A percentile compares a stretch with the other conserved stretches of the same genome.
Conservation (phyloP, 2,329 filamentous ascomycete genomes). For the Arachnomyces sp. region DNA sequence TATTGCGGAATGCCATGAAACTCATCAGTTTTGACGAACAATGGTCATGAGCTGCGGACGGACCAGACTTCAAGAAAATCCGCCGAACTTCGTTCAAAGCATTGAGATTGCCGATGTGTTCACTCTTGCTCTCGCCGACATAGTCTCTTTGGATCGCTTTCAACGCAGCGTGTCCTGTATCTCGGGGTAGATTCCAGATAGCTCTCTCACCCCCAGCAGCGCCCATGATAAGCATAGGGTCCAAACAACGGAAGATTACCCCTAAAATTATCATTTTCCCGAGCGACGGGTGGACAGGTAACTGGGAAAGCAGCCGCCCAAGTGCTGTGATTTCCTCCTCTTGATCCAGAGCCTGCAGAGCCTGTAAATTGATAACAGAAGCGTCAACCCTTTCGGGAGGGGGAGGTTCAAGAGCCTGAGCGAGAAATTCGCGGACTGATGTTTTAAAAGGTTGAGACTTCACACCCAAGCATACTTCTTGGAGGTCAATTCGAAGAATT, state of each 20-base stretch:
- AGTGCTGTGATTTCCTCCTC: conserved; percentile 39
- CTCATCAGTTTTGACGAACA: conserved; percentile 27
- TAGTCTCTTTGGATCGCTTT: conserved; percentile 23
- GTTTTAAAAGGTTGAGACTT: conserved; percentile 32
- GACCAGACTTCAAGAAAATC: conserved; percentile 22
- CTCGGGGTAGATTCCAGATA: conserved; percentile 25
- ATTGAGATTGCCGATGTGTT: conserved; percentile 39
- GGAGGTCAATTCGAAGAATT: conserved; percentile 37
- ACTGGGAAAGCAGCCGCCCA: conserved; percentile 34
- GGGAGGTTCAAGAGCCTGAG: conserved; percentile 40
- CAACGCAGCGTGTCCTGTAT: conserved; percentile 14
- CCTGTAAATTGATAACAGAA: conserved; percentile 32
- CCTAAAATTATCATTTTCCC: conserved; percentile 46
- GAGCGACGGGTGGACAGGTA: conserved; percentile 37
- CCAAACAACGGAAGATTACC: conserved; percentile 44
- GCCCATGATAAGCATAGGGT: conserved; percentile 41
- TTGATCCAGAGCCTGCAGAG: conserved; percentile 35
- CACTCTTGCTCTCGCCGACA: conserved; percentile 30
- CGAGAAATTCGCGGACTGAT: conserved; percentile 35
- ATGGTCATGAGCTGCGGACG: conserved; percentile 20
- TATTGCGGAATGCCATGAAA: conserved; percentile 26
- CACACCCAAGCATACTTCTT: conserved; percentile 37
- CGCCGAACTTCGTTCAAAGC: conserved; percentile 35
- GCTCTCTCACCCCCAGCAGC: conserved; percentile 25
- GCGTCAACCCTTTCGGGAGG: conserved; percentile 25